A percentile compares a stretch with the other conserved stretches of the same genome.
These are phyloP conservation scores for Delphinella strobiligena DNA, from an alignment of 2,329 filamentous ascomycete genomes.

Conservation along the genomic window DNA sequence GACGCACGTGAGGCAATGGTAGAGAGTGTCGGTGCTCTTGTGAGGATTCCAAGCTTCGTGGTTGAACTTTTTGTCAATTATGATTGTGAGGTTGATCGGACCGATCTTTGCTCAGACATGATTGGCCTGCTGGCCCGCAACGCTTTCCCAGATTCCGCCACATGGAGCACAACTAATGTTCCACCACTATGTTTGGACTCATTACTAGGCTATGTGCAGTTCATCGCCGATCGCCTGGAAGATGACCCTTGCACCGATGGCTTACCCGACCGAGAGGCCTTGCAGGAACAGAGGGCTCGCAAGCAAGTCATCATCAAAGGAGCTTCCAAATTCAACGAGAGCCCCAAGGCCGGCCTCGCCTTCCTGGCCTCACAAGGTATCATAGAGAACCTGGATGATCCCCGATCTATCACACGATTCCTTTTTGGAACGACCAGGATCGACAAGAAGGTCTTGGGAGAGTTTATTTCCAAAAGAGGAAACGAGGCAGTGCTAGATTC, in stretches of 20 bases:
- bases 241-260: conserved; percentile 52
- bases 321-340: conserved; percentile 87
- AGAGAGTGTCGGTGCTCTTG: conserved; percentile 83
- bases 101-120: conserved; percentile 90
- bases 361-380: conserved; percentile 79
- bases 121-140: conserved; percentile 85
- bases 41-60: conserved; percentile 89
- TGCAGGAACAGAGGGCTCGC: conserved; percentile 61
- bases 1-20: conserved; percentile 98
- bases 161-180: conserved; percentile 98
- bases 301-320: conserved; percentile 87
- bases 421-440: conserved; percentile 76
- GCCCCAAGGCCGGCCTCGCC: conserved; percentile 75
- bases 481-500: conserved; percentile 77
- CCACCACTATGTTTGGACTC: conserved; percentile 90
- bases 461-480: conserved; percentile 82
- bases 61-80: conserved; percentile 95
- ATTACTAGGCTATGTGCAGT: conserved; percentile 80
- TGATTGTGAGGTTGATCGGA: conserved; percentile 84
- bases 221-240: conserved; percentile 74
- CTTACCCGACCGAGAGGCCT: conserved; percentile 50
- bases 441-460: conserved; percentile 82
- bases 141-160: conserved; percentile 90
- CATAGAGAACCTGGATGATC: conserved; percentile 62
- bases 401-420: conserved; percentile 71